Conservation (phyloP, 371 early-diverging fungal genomes). For the Saksenaea oblongispora region DNA sequence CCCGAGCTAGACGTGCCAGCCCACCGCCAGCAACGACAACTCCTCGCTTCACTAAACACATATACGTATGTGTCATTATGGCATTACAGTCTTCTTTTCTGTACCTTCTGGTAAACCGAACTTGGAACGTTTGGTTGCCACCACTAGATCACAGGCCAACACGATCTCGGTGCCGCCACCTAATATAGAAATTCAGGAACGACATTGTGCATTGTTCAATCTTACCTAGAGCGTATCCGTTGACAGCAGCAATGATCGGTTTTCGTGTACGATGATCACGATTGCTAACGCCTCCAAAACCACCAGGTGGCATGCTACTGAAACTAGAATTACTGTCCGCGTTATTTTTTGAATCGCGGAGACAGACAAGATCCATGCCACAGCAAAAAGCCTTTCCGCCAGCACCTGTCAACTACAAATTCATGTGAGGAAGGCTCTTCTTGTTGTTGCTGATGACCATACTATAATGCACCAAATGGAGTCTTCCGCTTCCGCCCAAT, state of each 20-base stretch:
- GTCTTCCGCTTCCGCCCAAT: slow-evolving; percentile 50
- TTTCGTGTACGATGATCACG: slow-evolving; percentile 34
- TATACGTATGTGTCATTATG: neutral
- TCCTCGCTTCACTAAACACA: slow-evolving; percentile 43
- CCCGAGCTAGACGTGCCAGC: slow-evolving; percentile 41
- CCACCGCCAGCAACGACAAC: slow-evolving; percentile 50
- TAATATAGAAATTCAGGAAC: neutral
- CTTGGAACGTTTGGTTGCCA: slow-evolving; percentile 43
- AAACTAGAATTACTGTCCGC: slow-evolving; percentile 3
- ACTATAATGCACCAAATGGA: slow-evolving; percentile 49
- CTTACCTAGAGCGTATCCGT: slow-evolving; percentile 47
- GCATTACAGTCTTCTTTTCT: neutral
- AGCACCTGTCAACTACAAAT: slow-evolving; percentile 45
- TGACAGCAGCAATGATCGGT: slow-evolving; percentile 56
- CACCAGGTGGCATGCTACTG: slow-evolving; percentile 26
- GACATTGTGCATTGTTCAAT: neutral
- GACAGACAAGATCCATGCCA: slow-evolving; percentile 51
- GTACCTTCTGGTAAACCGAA: slow-evolving; percentile 53
- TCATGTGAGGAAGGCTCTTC: neutral
- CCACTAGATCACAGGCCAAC: slow-evolving; percentile 47
- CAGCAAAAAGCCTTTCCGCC: slow-evolving; percentile 52
- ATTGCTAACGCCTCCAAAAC: slow-evolving; percentile 51
- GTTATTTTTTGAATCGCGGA: slow-evolving; percentile 17
- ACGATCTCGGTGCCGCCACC: slow-evolving; percentile 55
- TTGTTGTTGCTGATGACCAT: slow-evolving; percentile 7